A percentile compares a stretch with the other conserved stretches of the same genome.
These are phyloP conservation scores for Torrubiella hemipterigena DNA, from an alignment of 2,329 filamentous ascomycete genomes.

Conservation along the genomic window DNA sequence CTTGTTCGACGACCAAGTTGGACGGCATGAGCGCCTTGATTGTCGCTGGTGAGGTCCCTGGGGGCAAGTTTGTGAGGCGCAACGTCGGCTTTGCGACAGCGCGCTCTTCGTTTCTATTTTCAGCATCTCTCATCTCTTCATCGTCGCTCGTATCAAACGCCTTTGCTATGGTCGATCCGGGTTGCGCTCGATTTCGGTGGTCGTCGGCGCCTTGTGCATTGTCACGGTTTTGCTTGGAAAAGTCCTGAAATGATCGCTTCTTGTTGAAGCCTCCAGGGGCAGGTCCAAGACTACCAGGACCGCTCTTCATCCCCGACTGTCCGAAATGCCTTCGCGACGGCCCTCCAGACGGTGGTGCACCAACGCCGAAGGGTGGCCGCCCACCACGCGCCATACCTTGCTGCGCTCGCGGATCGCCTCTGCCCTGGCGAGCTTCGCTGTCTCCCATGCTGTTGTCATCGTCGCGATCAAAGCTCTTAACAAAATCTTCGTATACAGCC, in stretches of 20 bases:
- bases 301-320: slow-evolving; percentile 42
- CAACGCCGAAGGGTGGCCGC: slow-evolving; percentile 14
- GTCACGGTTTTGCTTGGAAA: slow-evolving; percentile 22
- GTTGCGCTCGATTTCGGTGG: slow-evolving; percentile 29
- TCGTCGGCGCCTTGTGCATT: slow-evolving; percentile 25
- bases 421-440: slow-evolving; percentile 9
- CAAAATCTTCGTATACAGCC: slow-evolving; percentile 76
- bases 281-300: slow-evolving; percentile 50
- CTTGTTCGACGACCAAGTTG: slow-evolving; percentile 55
- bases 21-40: slow-evolving; percentile 48
- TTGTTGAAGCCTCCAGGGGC: slow-evolving; percentile 34
- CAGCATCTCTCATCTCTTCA: slow-evolving; percentile 33
- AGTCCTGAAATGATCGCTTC: slow-evolving; percentile 38
- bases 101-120: slow-evolving; percentile 39
- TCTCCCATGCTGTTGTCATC: slow-evolving; percentile 31
- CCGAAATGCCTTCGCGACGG: slow-evolving; percentile 53
- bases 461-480: slow-evolving; percentile 63
- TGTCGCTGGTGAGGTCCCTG: slow-evolving; percentile 44
- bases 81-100: slow-evolving; percentile 51
- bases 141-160: slow-evolving; percentile 61
- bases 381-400: slow-evolving; percentile 1
- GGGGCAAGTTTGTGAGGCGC: slow-evolving; percentile 48
- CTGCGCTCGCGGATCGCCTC: slow-evolving; percentile 1
- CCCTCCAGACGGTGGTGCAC: slow-evolving; percentile 13
- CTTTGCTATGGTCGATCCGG: slow-evolving; percentile 38